A percentile compares a stretch with the other conserved stretches of the same genome.
Evolutionary conservation across 1,284 basidiomycete species (phyloP).

Genomic region (Boletus smithii): DNA sequence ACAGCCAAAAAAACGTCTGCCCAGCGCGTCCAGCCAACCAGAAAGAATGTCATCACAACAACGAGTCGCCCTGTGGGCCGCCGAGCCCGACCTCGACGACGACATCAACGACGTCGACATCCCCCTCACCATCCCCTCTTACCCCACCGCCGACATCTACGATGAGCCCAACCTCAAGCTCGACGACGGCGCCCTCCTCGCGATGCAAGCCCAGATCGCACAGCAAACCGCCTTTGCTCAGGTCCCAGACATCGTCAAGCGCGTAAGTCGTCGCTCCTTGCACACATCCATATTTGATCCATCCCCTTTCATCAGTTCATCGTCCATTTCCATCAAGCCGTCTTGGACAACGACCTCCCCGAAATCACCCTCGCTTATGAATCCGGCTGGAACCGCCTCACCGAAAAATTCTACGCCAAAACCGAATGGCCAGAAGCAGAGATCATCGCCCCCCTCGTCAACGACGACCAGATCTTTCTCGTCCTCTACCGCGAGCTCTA

Average conservation of each 20-base stretch:
- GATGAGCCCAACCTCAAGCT: slow-evolving; percentile 56
- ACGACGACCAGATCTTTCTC: slow-evolving; percentile 92
- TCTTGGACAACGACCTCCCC: slow-evolving; percentile 80
- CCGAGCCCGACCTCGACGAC: slow-evolving; percentile 71
- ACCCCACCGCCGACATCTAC: slow-evolving; percentile 63
- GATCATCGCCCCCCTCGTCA: slow-evolving; percentile 89
- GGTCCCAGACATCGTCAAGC: slow-evolving; percentile 79
- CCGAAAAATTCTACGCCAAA: slow-evolving; percentile 92
- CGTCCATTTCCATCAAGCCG: slow-evolving; percentile 86
- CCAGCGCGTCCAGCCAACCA: too few relatives aligned
- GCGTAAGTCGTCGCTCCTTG: slow-evolving; percentile 44
- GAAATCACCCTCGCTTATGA: slow-evolving; percentile 93
- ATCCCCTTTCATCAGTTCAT: slow-evolving; percentile 62
- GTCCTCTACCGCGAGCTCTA: slow-evolving; percentile 96
- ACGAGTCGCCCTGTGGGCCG: slow-evolving; percentile 64
- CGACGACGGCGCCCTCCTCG: slow-evolving; percentile 56
- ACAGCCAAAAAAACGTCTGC: too few relatives aligned
- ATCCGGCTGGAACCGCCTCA: slow-evolving; percentile 94
- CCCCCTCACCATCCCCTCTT: slow-evolving; percentile 60
- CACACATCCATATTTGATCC: neutral
- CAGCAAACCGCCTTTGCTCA: slow-evolving; percentile 75
- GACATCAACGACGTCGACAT: slow-evolving; percentile 71
- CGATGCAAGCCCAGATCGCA: slow-evolving; percentile 67
- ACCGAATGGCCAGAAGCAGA: slow-evolving; percentile 98
- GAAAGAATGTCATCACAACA: slow-evolving; percentile 43